Conservation (phyloP, 2,329 filamentous ascomycete species). For the Fusarium verrucosum region DNA sequence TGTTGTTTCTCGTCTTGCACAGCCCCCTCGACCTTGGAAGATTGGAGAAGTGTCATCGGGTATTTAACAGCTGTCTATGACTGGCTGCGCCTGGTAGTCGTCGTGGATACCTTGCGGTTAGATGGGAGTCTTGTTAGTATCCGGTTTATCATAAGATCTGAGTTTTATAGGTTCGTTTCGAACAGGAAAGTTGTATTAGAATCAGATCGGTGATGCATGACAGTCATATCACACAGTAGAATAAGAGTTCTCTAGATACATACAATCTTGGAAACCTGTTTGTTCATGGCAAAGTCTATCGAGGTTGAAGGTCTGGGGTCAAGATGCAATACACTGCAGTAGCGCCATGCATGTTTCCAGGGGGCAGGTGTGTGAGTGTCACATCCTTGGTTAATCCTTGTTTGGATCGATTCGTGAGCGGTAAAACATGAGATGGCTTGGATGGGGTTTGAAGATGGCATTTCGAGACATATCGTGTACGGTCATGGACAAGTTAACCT, state of each 20-base stretch:
- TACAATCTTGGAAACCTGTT: background rate
- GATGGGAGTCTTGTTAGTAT: background rate
- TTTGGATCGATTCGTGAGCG: constrained; percentile 9
- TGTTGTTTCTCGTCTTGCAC: constrained; percentile 31
- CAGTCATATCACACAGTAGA: background rate
- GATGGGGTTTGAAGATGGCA: constrained; percentile 24
- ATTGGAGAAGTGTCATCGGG: constrained; percentile 22
- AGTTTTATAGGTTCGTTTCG: background rate
- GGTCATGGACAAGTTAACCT: background rate
- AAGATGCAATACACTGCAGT: constrained; percentile 37
- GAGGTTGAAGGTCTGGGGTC: constrained; percentile 19
- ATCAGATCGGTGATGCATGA: too few species aligned
- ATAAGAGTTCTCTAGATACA: background rate
- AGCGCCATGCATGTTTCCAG: constrained; percentile 37
- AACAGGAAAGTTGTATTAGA: background rate
- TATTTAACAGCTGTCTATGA: constrained; percentile 19
- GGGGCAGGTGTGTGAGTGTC: constrained; percentile 32
- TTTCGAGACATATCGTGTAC: constrained; percentile 12
- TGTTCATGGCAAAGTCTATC: constrained; percentile 9
- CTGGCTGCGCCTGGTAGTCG: constrained; percentile 22
- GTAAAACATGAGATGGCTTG: constrained; percentile 25
- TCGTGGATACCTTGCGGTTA: constrained; percentile 28
- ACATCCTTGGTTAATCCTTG: constrained; percentile 3
- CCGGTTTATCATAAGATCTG: background rate
- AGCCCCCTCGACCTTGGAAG: constrained; percentile 28